A percentile compares a stretch with the other conserved stretches of the same genome.
phyloP scores from a whole-genome alignment of 768 basidiomycete species.

The Dentipellis sp. region DNA sequence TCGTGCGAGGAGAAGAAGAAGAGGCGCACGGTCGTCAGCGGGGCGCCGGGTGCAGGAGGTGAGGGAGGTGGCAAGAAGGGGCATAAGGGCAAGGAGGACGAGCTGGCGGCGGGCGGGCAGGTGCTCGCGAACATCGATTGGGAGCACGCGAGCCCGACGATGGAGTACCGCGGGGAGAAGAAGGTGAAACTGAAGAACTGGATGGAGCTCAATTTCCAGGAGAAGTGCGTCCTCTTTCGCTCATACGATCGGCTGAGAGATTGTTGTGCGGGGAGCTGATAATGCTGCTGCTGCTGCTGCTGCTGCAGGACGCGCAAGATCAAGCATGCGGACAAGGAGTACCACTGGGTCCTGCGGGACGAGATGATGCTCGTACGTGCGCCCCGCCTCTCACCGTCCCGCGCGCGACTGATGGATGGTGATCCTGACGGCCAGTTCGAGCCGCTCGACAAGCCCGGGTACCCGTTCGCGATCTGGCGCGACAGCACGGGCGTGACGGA shows the following conservation, averaged over 20 bases:
- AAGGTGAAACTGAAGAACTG: conserved; percentile 8
- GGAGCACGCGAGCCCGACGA: conserved; percentile 4
- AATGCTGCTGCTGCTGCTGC: neutral
- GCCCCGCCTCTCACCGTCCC: neutral
- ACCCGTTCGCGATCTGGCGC: neutral
- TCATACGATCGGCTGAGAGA: too few relatives aligned
- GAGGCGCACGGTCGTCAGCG: conserved; percentile 2
- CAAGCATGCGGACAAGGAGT: conserved; percentile 1
- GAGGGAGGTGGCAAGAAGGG: too few relatives aligned
- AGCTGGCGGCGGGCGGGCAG: too few relatives aligned
- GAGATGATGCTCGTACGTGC: neutral
- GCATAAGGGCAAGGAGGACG: too few relatives aligned
- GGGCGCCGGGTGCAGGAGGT: too few relatives aligned
- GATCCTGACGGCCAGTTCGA: neutral
- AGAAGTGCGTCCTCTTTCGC: neutral
- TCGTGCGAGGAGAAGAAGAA: conserved; percentile 6
- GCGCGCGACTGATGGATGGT: neutral
- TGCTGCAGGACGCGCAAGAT: neutral
- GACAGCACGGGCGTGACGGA: neutral
- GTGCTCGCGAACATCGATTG: conserved; percentile 6
- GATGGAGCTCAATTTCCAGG: neutral
- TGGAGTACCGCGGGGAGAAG: conserved; percentile 2
- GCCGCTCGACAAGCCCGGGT: neutral
- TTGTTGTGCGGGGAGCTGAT: neutral
- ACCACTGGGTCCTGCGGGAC: conserved; percentile 1